A percentile compares a stretch with the other conserved stretches of the same genome.
phyloP scores from a whole-genome alignment of 345 rosid species.

The Syzygium oleosum region DNA sequence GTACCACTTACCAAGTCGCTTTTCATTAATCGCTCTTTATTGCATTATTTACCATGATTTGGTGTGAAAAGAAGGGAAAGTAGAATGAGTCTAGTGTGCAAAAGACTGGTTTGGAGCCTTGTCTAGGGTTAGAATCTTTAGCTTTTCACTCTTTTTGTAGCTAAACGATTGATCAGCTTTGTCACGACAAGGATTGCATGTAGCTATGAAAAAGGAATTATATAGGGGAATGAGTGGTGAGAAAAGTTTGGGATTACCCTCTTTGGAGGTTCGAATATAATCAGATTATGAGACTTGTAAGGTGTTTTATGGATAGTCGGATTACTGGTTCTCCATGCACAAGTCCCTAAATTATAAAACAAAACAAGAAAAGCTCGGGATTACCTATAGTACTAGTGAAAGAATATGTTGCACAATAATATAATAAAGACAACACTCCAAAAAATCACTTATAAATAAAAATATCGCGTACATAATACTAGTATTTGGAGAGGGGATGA shows the following conservation, averaged over 20 bases:
- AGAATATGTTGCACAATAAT: neutral
- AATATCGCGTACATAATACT: accelerated
- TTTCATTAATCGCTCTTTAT: neutral
- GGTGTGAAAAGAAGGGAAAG: neutral
- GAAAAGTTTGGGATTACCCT: too few relatives aligned
- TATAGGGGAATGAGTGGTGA: neutral
- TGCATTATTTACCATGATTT: neutral
- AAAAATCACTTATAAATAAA: neutral
- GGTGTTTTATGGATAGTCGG: neutral
- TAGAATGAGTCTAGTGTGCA: neutral
- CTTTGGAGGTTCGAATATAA: neutral
- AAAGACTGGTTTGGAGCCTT: neutral
- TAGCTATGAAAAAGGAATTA: neutral
- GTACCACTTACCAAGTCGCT: neutral
- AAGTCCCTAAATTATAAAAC: neutral
- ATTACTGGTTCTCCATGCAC: neutral
- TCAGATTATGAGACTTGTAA: neutral
- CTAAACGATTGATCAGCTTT: neutral
- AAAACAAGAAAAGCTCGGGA: too few relatives aligned
- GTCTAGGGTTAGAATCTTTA: neutral
- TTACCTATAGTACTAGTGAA: neutral
- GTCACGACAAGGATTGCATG: neutral
- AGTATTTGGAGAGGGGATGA: neutral
- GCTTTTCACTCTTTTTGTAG: neutral
- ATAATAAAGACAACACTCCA: neutral